A percentile compares a stretch with the other conserved stretches of the same genome.
These are phyloP conservation scores for Pedinophyceae sp. DNA, from an alignment of 139 green algal species.

Conservation along the genomic window DNA sequence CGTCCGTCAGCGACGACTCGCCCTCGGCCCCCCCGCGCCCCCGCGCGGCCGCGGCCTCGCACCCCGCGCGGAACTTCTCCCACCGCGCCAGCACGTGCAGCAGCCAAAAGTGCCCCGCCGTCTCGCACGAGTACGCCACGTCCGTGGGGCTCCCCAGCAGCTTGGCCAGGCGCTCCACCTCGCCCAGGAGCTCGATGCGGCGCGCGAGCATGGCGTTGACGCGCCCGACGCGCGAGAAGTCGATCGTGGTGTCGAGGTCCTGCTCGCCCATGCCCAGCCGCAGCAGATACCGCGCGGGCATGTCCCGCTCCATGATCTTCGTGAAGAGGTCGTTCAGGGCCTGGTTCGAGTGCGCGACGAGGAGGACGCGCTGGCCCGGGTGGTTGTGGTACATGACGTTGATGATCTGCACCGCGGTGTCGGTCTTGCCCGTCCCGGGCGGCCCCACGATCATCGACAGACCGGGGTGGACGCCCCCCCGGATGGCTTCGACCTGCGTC, in stretches of 20 bases:
- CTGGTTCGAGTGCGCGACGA: constrained; percentile 93
- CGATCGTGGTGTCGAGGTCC: constrained; percentile 73
- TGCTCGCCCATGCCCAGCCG: constrained; percentile 79
- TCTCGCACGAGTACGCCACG: constrained; percentile 91
- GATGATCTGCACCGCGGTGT: constrained; percentile 85
- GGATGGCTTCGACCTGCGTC: constrained; percentile 67
- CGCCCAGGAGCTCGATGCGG: constrained; percentile 71
- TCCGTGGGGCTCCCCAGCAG: constrained; percentile 29
- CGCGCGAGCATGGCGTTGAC: constrained; percentile 90
- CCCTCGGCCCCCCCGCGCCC: constrained; percentile 13
- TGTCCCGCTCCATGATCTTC: constrained; percentile 78
- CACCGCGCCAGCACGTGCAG: constrained; percentile 81
- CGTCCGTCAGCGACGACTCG: not conserved
- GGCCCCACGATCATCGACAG: constrained; percentile 93
- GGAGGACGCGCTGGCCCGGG: constrained; percentile 73
- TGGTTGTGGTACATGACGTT: constrained; percentile 88
- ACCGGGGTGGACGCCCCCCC: constrained; percentile 63
- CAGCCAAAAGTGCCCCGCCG: constrained; percentile 88
- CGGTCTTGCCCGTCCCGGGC: constrained; percentile 93
- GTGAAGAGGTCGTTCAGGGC: constrained; percentile 88
- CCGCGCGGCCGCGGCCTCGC: constrained; percentile 10
- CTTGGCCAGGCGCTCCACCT: constrained; percentile 61
- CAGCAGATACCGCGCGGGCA: constrained; percentile 75
- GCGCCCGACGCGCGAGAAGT: constrained; percentile 65
- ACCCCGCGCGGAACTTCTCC: constrained; percentile 45